Conservation (phyloP, 2,329 filamentous ascomycete genomes). For the Fusarium burgessii region DNA sequence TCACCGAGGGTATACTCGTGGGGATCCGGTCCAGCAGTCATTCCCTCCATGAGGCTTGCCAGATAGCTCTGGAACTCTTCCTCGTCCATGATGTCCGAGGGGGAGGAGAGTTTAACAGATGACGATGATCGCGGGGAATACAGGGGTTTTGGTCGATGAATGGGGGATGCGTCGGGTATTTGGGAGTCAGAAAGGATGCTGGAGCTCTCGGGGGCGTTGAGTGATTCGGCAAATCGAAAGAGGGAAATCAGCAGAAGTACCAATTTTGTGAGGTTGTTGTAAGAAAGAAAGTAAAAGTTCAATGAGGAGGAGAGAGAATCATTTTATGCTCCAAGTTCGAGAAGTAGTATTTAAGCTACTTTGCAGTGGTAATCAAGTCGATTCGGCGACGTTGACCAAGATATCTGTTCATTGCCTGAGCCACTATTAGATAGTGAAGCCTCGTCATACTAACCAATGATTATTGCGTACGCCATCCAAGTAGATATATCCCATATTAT, state of each 20-base stretch:
- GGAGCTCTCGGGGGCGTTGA: neutral
- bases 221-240: fast-evolving
- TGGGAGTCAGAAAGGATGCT: too few relatives aligned
- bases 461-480: neutral
- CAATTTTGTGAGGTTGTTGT: too few relatives aligned
- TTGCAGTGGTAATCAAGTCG: too few relatives aligned
- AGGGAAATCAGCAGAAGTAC: neutral
- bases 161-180: neutral
- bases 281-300: neutral
- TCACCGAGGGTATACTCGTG: neutral
- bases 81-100: neutral
- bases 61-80: neutral
- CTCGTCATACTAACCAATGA: too few relatives aligned
- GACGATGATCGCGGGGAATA: fast-evolving
- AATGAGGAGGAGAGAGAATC: neutral
- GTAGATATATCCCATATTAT: neutral
- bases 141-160: fast-evolving
- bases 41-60: too few relatives aligned
- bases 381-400: neutral
- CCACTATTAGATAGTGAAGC: neutral
- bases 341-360: neutral
- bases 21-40: fast-evolving
- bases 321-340: neutral
- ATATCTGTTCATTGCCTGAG: neutral
- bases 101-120: neutral